These are phyloP conservation scores for Cynara cardunculus DNA, from an alignment of 129 eudicot species.

Conservation along the genomic window DNA sequence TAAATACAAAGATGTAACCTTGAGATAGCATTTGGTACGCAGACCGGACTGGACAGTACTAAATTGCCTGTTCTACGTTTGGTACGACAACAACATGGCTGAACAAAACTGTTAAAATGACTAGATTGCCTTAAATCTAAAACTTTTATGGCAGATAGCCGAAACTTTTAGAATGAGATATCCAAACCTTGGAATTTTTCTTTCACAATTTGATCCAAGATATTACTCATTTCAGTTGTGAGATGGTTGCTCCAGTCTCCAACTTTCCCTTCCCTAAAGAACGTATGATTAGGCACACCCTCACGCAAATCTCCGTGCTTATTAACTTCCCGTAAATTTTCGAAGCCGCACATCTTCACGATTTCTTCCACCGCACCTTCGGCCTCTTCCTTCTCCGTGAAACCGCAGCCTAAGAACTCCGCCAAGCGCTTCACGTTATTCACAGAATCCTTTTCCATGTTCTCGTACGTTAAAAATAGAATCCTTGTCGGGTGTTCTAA, in stretches of 20 bases:
- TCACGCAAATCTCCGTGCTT: neutral
- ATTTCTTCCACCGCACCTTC: conserved; percentile 7
- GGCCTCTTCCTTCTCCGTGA: conserved; percentile 1
- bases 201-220: neutral
- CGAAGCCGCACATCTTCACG: conserved; percentile 6
- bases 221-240: conserved; percentile 11
- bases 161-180: neutral
- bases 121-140: neutral
- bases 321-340: conserved; percentile 11
- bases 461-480: conserved; percentile 47
- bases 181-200: conserved; percentile 19
- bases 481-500: conserved; percentile 23
- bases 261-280: conserved; percentile 16
- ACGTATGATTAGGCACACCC: conserved; percentile 9
- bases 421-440: conserved; percentile 29
- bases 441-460: conserved; percentile 24
- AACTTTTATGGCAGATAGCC: neutral
- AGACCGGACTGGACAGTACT: too few relatives aligned
- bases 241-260: conserved; percentile 24
- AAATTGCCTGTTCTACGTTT: too few relatives aligned
- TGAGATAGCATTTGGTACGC: too few relatives aligned
- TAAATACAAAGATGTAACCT: too few relatives aligned
- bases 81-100: too few relatives aligned
- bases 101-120: too few relatives aligned
- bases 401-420: conserved; percentile 24